Evolutionary conservation across 1,284 basidiomycete genomes (phyloP), one percentile per base, ranked within the genome.

Genomic region (Microbotryum violaceum): DNA sequence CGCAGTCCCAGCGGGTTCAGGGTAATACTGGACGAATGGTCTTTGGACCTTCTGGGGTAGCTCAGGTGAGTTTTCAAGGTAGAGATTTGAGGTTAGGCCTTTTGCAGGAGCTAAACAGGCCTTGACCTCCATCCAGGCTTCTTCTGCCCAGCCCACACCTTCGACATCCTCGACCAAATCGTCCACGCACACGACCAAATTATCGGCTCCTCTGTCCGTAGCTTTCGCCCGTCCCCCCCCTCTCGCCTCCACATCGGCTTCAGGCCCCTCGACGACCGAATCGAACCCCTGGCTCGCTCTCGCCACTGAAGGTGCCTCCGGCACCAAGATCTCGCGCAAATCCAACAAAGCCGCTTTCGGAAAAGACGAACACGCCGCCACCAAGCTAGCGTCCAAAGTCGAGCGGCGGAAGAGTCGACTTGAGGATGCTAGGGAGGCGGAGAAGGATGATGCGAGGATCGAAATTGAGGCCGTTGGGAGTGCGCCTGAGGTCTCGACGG

Each of bases 371-470:
- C 79, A 58, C 37, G 56, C 54, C 8, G 58, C 57, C 6, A 48
- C 58, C 31, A 55, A 66, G 25, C 58, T 63, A 37, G 47, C 62
- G 4, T 64, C 64, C 12, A 71, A 72, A 60, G 71, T 63, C n/a
- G 60, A 60, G 10, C 60, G 63, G 7, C 54, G 51, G 5, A 61
- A 63, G 20, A 57, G 65, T 5, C 67, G 68, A 56, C 61, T 63
- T 21, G 58, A 60, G 3, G 69, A 65, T 10, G 61, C 62, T 4
- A 56, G 67, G 7, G 60, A 83, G 70, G 78, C 91, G 65, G 83
- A 85, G 71, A 91, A 90, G 75, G 78, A 80, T 47, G 91, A 93
- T 66, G 88, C 86, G 0, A 74, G 76, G 5, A 82, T 94, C 21
- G 89, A 92, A 67, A 87, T 96, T 61, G 81, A 82, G 45, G 42